Percentiles rank a stretch among this genome's conserved stretches.
These are phyloP conservation scores for Begonia fuchsioides DNA, from an alignment of 306 rosid species.

Conservation along the genomic window DNA sequence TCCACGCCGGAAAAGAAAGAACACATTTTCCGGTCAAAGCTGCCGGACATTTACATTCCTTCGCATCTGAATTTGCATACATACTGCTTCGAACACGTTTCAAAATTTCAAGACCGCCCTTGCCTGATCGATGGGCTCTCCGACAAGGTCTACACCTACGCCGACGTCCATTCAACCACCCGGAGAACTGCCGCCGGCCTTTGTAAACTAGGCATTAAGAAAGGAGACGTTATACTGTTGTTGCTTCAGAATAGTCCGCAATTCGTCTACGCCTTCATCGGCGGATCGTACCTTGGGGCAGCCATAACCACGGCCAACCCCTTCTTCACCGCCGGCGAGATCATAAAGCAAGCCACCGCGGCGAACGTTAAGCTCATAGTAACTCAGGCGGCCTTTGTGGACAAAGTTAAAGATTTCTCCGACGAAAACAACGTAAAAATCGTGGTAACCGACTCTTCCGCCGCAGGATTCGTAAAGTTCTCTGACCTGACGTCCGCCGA, in stretches of 20 bases:
- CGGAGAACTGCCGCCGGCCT: constrained; percentile 37
- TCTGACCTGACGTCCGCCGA: constrained; percentile 21
- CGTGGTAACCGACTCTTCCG: constrained; percentile 24
- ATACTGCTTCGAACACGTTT: constrained; percentile 33
- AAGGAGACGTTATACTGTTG: constrained; percentile 48
- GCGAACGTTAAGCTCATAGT: constrained; percentile 33
- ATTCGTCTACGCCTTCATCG: constrained; percentile 48
- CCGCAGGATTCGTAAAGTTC: constrained; percentile 25
- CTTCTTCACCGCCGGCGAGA: constrained; percentile 32
- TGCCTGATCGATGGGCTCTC: constrained; percentile 51
- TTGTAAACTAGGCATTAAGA: constrained; percentile 22
- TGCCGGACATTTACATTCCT: constrained; percentile 66
- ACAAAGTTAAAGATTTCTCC: constrained; percentile 31
- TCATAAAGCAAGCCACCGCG: constrained; percentile 44
- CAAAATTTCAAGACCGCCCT: constrained; percentile 22
- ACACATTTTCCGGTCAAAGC: constrained; percentile 49
- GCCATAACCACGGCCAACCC: constrained; percentile 55
- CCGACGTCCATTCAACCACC: constrained; percentile 29
- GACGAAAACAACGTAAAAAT: constrained; percentile 6
- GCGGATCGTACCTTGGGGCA: constrained; percentile 43
- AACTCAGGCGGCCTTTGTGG: constrained; percentile 28
- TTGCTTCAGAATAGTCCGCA: constrained; percentile 59
- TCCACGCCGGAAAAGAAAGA: neutral
- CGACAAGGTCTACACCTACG: constrained; percentile 32
- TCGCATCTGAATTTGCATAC: constrained; percentile 54